These are phyloP conservation scores for Aspergillus nidulans DNA, from an alignment of 495 filamentous ascomycete genomes.

Conservation along the genomic window DNA sequence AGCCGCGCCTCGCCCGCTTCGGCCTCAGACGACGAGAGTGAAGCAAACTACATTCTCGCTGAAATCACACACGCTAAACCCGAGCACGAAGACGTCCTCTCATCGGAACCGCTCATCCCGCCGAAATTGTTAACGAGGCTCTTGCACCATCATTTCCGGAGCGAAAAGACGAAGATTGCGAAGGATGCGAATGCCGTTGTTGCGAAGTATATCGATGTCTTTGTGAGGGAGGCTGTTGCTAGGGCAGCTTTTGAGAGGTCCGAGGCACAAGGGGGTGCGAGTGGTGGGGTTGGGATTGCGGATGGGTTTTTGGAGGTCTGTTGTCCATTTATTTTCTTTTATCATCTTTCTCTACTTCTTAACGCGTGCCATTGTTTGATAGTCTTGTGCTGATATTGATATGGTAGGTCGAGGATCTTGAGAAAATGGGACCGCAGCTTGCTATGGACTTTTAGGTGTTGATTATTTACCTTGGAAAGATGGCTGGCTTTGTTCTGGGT, in stretches of 20 bases:
- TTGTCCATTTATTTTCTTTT: not conserved
- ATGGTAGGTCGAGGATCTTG: slow-evolving; percentile 65
- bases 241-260: slow-evolving; percentile 67
- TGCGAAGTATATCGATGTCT: slow-evolving; percentile 85
- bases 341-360: not conserved
- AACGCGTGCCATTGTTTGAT: not conserved
- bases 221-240: slow-evolving; percentile 88
- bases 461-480: not conserved
- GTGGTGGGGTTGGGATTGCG: slow-evolving; percentile 27
- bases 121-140: slow-evolving; percentile 67
- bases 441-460: slow-evolving; percentile 72
- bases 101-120: slow-evolving; percentile 57
- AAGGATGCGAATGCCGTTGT: slow-evolving; percentile 75
- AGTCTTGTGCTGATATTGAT: slow-evolving; percentile 5
- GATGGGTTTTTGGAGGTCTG: slow-evolving; percentile 74
- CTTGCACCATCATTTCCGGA: slow-evolving; percentile 73
- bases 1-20: slow-evolving; percentile 1
- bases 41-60: slow-evolving; percentile 44
- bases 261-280: slow-evolving; percentile 19
- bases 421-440: slow-evolving; percentile 86
- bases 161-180: slow-evolving; percentile 64
- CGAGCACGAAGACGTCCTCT: slow-evolving; percentile 26
- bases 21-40: slow-evolving; percentile 7
- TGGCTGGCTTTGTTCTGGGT: slow-evolving; percentile 2
- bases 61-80: slow-evolving; percentile 35